phyloP scores from a whole-genome alignment of 495 filamentous ascomycete genomes.

The Wilcoxina mikolae region DNA sequence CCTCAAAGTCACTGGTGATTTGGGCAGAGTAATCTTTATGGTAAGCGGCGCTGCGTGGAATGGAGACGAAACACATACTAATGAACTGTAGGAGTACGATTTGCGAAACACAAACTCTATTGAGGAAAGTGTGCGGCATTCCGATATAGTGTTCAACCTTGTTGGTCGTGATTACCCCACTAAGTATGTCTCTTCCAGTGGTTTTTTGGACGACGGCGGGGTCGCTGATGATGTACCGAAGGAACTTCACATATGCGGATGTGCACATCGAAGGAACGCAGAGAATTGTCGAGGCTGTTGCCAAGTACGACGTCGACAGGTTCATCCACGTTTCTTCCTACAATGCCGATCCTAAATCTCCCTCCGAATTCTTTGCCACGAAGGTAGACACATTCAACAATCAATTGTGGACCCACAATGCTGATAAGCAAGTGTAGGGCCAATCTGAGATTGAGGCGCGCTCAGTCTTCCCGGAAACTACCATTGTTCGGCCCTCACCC shows the following conservation, averaged over 20 bases:
- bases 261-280: slow-evolving; percentile 91
- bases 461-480: slow-evolving; percentile 91
- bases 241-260: slow-evolving; percentile 86
- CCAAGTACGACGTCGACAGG: slow-evolving; percentile 96
- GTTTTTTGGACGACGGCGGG: no score
- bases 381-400: slow-evolving; percentile 46
- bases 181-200: slow-evolving; percentile 48
- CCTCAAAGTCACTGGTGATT: slow-evolving; percentile 84
- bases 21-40: slow-evolving; percentile 75
- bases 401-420: background rate
- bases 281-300: slow-evolving; percentile 86
- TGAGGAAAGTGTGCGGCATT: slow-evolving; percentile 91
- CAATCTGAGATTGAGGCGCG: slow-evolving; percentile 71
- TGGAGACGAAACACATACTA: background rate
- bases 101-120: slow-evolving; percentile 89
- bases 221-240: slow-evolving; percentile 28
- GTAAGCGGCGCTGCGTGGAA: slow-evolving; percentile 32
- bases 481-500: slow-evolving; percentile 87
- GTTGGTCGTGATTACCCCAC: slow-evolving; percentile 87
- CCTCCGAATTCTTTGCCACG: slow-evolving; percentile 74
- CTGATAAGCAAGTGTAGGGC: slow-evolving; percentile 34
- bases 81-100: slow-evolving; percentile 62
- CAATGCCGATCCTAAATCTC: slow-evolving; percentile 67
- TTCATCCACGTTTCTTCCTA: slow-evolving; percentile 95
- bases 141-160: slow-evolving; percentile 93